These are phyloP conservation scores for Moricandia moricandioides DNA, from an alignment of 345 rosid genomes.

Conservation along the genomic window DNA sequence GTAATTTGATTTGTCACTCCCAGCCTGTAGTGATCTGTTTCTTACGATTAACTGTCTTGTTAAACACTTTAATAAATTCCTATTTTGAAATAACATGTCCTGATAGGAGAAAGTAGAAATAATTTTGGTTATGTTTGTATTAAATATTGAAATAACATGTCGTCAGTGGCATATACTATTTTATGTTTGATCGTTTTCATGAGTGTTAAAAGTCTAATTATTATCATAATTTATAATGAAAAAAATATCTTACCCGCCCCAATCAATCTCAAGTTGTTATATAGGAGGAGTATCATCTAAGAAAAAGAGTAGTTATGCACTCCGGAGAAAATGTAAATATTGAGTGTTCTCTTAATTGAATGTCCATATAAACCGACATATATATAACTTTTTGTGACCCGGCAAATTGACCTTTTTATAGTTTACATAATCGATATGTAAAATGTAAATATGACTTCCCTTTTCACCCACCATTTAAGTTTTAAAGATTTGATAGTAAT, in stretches of 20 bases:
- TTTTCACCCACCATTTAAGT: not conserved
- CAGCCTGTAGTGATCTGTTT: slow-evolving; percentile 24
- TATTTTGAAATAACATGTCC: not conserved
- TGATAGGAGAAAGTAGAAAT: not conserved
- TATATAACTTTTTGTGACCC: too few relatives aligned
- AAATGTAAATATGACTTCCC: not conserved
- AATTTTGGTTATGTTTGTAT: slow-evolving; percentile 7
- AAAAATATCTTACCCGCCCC: slow-evolving; percentile 11
- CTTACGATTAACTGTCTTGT: not conserved
- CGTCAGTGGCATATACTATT: not conserved
- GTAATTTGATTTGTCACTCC: slow-evolving; percentile 2
- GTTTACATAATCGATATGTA: too few relatives aligned
- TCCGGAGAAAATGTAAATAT: too few relatives aligned
- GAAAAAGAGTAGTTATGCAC: not conserved
- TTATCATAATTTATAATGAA: not conserved
- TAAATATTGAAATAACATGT: slow-evolving; percentile 23
- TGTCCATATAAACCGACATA: too few relatives aligned
- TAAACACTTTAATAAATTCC: not conserved
- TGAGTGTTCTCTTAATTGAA: too few relatives aligned
- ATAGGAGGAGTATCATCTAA: not conserved
- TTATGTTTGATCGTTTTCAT: not conserved
- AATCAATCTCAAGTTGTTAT: slow-evolving; percentile 12
- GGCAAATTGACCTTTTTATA: too few relatives aligned
- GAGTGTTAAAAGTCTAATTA: slow-evolving; percentile 15
- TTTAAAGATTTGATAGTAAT: not conserved